Conservation (phyloP, 768 basidiomycete species). For the Pleurotus djamor region DNA sequence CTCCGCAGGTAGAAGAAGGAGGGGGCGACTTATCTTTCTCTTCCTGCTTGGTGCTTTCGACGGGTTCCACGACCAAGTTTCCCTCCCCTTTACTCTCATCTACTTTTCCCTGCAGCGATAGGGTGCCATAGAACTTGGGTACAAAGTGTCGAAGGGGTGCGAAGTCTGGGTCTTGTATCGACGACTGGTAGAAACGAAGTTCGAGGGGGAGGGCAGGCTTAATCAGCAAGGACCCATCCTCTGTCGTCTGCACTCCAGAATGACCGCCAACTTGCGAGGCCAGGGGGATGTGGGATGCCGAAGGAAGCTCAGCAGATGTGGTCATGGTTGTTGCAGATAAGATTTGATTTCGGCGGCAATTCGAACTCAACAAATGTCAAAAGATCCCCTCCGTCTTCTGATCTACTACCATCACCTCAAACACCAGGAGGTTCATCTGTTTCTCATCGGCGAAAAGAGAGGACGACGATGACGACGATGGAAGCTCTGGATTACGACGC, state of each 20-base stretch:
- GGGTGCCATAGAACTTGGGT: conserved; percentile 77
- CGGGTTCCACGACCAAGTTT: conserved; percentile 19
- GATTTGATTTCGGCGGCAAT: background rate
- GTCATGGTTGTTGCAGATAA: background rate
- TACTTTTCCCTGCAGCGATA: conserved; percentile 67
- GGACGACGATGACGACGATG: conserved; percentile 10
- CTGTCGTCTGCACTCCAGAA: conserved; percentile 63
- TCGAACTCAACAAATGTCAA: background rate
- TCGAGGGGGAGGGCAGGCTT: conserved; percentile 71
- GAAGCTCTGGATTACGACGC: conserved; percentile 30
- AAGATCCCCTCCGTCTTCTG: background rate
- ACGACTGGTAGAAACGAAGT: conserved; percentile 65
- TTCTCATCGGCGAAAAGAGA: too few relatives aligned
- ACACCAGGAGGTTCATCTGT: background rate
- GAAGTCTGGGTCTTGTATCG: conserved; percentile 38
- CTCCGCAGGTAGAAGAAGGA: background rate
- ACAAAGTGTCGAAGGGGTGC: conserved; percentile 54
- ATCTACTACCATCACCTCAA: conserved; percentile 1
- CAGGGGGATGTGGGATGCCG: conserved; percentile 30
- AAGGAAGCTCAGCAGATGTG: conserved; percentile 7
- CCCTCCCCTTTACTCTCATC: conserved; percentile 28
- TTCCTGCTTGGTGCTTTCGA: conserved; percentile 42
- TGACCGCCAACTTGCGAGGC: conserved; percentile 81
- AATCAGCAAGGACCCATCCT: conserved; percentile 77
- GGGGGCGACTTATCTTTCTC: conserved; percentile 19